Evolutionary conservation across 2,329 filamentous ascomycete species (phyloP).

Genomic region (Xylaria sp.): DNA sequence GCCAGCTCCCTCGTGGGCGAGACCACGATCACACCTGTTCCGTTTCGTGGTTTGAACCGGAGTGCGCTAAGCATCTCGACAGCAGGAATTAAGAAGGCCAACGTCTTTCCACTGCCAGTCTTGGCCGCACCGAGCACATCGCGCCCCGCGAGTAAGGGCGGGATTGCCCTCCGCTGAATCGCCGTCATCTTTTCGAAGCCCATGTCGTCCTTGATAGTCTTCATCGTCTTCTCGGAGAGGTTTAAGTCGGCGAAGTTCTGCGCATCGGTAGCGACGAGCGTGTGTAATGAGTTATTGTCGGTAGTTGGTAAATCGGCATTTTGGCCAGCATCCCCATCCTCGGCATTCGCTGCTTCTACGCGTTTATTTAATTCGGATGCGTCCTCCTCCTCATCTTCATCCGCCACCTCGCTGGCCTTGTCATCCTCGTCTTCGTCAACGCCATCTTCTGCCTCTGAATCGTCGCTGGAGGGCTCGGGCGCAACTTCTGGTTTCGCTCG

Average conservation of each 20-base stretch:
- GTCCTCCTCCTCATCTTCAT: conserved; percentile 28
- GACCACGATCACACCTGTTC: conserved; percentile 87
- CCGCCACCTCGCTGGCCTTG: conserved; percentile 20
- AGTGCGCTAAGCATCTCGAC: conserved; percentile 90
- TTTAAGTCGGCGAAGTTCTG: conserved; percentile 79
- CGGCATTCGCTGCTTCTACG: conserved; percentile 28
- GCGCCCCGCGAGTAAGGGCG: conserved; percentile 82
- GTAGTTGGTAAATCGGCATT: conserved; percentile 28
- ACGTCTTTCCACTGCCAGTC: conserved; percentile 89
- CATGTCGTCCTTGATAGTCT: conserved; percentile 82
- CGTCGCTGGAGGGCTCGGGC: conserved; percentile 22
- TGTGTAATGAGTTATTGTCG: conserved; percentile 48
- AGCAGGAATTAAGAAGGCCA: conserved; percentile 92
- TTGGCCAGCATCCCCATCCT: conserved; percentile 30
- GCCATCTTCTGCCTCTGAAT: conserved; percentile 22
- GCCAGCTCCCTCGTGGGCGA: conserved; percentile 93
- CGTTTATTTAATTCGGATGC: conserved; percentile 26
- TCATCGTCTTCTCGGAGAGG: conserved; percentile 84
- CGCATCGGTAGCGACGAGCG: conserved; percentile 62
- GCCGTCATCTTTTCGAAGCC: conserved; percentile 94
- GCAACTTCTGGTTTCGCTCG: conserved; percentile 34
- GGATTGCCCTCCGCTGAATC: conserved; percentile 86
- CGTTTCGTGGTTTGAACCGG: conserved; percentile 88
- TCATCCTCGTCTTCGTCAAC: conserved; percentile 25
- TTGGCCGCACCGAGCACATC: conserved; percentile 96